Conservation (phyloP, 73 alveolate genomes). For the Tetrahymena thermophila region DNA sequence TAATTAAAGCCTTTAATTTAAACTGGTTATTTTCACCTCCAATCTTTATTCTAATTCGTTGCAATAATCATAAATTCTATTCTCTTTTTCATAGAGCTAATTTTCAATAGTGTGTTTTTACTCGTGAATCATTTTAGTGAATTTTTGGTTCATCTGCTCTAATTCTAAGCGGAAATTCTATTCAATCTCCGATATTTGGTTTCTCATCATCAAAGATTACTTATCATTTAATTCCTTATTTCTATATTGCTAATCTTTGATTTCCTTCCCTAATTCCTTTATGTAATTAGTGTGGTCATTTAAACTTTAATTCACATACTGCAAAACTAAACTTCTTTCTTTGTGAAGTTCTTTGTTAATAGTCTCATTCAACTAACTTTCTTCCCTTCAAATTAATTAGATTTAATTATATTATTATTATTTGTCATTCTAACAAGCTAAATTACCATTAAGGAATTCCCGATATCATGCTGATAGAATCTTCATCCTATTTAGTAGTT, state of each 20-base stretch:
- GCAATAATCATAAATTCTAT: neutral
- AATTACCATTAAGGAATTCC: neutral
- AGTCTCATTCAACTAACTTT: neutral
- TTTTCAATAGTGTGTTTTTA: neutral
- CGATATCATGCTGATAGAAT: neutral
- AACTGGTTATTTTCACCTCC: neutral
- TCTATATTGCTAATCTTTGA: neutral
- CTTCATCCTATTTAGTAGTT: neutral
- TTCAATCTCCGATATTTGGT: neutral
- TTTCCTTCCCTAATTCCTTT: neutral
- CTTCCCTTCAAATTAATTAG: neutral
- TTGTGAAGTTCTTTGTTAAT: neutral
- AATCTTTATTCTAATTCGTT: neutral
- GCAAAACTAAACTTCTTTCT: neutral
- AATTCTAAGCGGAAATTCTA: neutral
- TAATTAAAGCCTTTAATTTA: neutral
- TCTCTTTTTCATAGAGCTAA: neutral
- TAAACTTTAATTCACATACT: neutral
- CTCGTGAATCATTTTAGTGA: neutral
- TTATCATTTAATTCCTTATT: neutral
- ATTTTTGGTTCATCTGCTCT: neutral
- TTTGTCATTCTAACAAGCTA: neutral
- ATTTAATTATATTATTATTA: neutral
- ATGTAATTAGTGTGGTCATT: neutral
- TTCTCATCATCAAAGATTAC: neutral